A percentile compares a stretch with the other conserved stretches of the same genome.
Conservation (phyloP, 179 eudicot genomes). For the Dionaea muscipula region DNA sequence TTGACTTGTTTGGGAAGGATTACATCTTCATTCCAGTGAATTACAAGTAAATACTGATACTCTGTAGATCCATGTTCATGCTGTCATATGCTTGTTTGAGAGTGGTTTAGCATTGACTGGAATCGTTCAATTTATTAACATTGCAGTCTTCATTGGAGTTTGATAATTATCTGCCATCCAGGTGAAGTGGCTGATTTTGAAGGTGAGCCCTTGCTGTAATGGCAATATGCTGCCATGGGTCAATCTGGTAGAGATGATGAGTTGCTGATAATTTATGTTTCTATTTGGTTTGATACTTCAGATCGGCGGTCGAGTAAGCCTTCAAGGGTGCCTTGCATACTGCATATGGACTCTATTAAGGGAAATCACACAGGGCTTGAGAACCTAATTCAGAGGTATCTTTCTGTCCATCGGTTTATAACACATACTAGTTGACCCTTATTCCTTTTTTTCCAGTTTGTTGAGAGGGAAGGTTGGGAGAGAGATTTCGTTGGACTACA, state of each 20-base stretch:
- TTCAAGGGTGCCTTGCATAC: conserved; percentile 58
- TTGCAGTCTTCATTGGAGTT: conserved; percentile 92
- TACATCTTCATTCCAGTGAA: conserved; percentile 89
- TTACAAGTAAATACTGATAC: conserved; percentile 41
- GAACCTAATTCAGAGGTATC: conserved; percentile 56
- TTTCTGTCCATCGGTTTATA: neutral
- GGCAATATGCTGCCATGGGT: neutral
- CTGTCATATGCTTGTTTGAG: conserved; percentile 2
- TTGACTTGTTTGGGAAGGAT: conserved; percentile 82
- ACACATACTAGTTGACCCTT: neutral
- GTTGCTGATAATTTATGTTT: neutral
- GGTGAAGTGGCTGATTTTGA: conserved; percentile 52
- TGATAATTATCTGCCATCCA: conserved; percentile 77
- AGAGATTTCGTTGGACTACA: too few species aligned
- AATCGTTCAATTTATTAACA: conserved; percentile 1
- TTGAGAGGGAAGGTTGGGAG: too few species aligned
- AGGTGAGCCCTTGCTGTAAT: conserved; percentile 34
- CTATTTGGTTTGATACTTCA: conserved; percentile 15
- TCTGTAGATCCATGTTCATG: conserved; percentile 11
- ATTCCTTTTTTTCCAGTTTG: neutral
- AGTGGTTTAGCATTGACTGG: neutral
- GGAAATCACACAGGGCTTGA: conserved; percentile 70
- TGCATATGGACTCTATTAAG: conserved; percentile 88
- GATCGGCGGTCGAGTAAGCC: conserved; percentile 29
- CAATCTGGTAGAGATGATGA: neutral